phyloP scores from a whole-genome alignment of 1,284 basidiomycete species.

The Irpex lacteus region DNA sequence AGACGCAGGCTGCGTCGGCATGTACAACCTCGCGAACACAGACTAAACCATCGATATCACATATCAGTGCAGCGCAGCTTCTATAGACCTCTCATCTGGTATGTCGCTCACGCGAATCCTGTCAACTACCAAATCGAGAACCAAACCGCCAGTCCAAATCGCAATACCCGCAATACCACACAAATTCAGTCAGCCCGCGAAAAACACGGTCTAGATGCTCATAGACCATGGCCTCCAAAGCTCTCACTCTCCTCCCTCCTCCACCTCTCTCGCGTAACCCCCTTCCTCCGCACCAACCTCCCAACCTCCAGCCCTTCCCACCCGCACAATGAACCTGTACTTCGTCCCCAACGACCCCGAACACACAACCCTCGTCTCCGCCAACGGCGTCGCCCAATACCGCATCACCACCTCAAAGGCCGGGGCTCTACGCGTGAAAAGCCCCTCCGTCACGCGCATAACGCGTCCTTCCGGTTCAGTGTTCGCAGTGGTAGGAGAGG shows the following conservation, averaged over 20 bases:
- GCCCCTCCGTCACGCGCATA: constrained; percentile 33
- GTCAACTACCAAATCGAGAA: too few relatives aligned
- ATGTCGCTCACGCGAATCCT: too few relatives aligned
- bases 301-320: background rate
- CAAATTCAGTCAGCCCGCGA: background rate
- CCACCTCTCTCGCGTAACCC: background rate
- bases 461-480: constrained; percentile 35
- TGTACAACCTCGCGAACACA: too few relatives aligned
- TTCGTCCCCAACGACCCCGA: constrained; percentile 48
- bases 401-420: constrained; percentile 38
- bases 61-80: too few relatives aligned
- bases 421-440: constrained; percentile 24
- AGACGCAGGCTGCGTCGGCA: too few relatives aligned
- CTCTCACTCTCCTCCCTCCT: background rate
- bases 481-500: constrained; percentile 39
- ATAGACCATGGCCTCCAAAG: background rate
- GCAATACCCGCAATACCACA: background rate
- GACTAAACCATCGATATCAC: too few relatives aligned
- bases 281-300: background rate
- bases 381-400: constrained; percentile 47
- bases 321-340: constrained; percentile 43
- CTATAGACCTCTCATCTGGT: too few relatives aligned
- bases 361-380: constrained; percentile 45
- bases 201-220: too few relatives aligned
- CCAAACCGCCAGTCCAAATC: background rate